Evolutionary conservation across 768 basidiomycete genomes (phyloP).

Genomic region (Saitozyma podzolica): DNA sequence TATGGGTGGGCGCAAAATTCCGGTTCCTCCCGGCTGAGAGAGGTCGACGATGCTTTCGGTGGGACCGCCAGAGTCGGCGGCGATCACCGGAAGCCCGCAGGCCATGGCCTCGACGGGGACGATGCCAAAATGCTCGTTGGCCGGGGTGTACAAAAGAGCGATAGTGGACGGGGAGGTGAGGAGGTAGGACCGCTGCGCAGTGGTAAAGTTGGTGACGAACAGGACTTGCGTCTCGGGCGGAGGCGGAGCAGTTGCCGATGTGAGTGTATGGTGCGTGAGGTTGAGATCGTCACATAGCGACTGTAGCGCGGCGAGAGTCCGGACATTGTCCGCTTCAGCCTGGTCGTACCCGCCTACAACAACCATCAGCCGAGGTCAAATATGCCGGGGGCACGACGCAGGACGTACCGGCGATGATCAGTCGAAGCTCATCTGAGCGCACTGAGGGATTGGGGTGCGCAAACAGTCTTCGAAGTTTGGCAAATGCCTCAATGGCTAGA

Average conservation of each 20-base stretch:
- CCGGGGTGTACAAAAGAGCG: slow-evolving; percentile 86
- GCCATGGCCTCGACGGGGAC: slow-evolving; percentile 93
- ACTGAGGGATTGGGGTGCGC: slow-evolving; percentile 13
- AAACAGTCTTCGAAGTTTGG: slow-evolving; percentile 54
- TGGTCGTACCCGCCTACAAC: slow-evolving; percentile 59
- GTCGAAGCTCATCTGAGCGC: slow-evolving; percentile 57
- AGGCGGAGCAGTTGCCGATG: slow-evolving; percentile 19
- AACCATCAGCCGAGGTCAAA: background rate
- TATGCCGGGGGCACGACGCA: background rate
- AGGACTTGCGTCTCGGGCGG: slow-evolving; percentile 62
- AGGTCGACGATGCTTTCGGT: slow-evolving; percentile 74
- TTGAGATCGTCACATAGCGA: slow-evolving; percentile 60
- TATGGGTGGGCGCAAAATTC: slow-evolving; percentile 70
- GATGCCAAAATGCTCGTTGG: slow-evolving; percentile 96
- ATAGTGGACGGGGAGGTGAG: slow-evolving; percentile 67
- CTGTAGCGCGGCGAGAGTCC: slow-evolving; percentile 64
- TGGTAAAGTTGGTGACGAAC: slow-evolving; percentile 90
- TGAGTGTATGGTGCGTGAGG: slow-evolving; percentile 55
- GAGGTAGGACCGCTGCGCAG: slow-evolving; percentile 76
- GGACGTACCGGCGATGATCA: slow-evolving; percentile 72
- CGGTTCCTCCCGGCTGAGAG: slow-evolving; percentile 59
- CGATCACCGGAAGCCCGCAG: slow-evolving; percentile 84
- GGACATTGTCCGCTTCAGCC: slow-evolving; percentile 77
- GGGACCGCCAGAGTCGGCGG: slow-evolving; percentile 81
- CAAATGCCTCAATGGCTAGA: slow-evolving; percentile 78